phyloP scores from a whole-genome alignment of 352 stramenopile species.

The Aphanomyces astaci region DNA sequence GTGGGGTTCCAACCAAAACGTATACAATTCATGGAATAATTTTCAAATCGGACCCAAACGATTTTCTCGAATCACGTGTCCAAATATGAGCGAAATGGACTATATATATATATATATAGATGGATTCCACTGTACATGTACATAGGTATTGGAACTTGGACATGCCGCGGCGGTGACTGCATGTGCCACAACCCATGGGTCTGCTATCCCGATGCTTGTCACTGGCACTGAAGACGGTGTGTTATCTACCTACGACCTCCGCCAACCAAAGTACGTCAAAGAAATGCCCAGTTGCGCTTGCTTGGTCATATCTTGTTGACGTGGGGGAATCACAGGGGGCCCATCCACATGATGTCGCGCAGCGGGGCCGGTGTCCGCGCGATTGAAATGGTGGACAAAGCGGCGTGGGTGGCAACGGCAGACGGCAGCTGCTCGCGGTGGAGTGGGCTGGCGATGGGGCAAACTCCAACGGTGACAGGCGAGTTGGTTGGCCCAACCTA shows the following conservation, averaged over 20 bases:
- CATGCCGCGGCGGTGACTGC: background rate
- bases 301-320: background rate
- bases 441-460: constrained; percentile 26
- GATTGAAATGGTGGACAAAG: constrained; percentile 25
- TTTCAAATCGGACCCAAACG: too few species aligned
- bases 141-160: too few species aligned
- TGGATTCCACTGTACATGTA: too few species aligned
- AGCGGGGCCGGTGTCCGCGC: constrained; percentile 45
- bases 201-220: constrained; percentile 9
- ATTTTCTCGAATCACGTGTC: too few species aligned
- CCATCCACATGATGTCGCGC: constrained; percentile 43
- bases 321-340: too few species aligned
- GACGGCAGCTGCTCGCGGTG: constrained; percentile 53
- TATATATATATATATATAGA: too few species aligned
- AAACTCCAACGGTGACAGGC: constrained; percentile 27
- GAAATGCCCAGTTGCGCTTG: constrained; percentile 24
- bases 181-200: constrained; percentile 25
- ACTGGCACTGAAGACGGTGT: background rate
- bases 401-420: constrained; percentile 50
- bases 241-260: background rate
- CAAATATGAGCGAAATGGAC: too few species aligned
- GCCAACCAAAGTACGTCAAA: constrained; percentile 24
- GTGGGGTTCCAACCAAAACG: too few species aligned
- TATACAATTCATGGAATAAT: too few species aligned
- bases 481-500: constrained; percentile 57